Conservation (phyloP, 2,329 filamentous ascomycete species). For the Pyricularia sp. region DNA sequence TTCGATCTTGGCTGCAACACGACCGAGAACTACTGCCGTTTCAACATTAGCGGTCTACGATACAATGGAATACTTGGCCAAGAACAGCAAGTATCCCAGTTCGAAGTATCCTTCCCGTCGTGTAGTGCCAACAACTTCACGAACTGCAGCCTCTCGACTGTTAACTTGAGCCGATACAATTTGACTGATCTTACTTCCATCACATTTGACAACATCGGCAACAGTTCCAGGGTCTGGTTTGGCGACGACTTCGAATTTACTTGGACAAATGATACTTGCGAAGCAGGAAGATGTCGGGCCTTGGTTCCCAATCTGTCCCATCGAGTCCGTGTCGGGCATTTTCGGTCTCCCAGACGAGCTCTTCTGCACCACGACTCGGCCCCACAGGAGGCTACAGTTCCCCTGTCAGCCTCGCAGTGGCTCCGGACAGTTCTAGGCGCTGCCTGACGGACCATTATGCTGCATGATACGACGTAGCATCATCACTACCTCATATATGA, state of each 20-base stretch:
- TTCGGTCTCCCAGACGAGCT: neutral
- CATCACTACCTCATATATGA: neutral
- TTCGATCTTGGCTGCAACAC: slow-evolving; percentile 29
- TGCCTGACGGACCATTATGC: neutral
- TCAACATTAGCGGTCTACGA: slow-evolving; percentile 25
- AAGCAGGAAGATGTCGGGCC: slow-evolving; percentile 26
- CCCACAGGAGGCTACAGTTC: neutral
- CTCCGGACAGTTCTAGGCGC: neutral
- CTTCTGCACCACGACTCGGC: neutral
- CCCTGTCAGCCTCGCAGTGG: neutral
- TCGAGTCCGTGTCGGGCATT: neutral
- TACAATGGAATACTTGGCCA: neutral
- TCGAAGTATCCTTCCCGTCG: neutral
- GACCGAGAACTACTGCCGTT: slow-evolving; percentile 20
- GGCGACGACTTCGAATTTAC: slow-evolving; percentile 32
- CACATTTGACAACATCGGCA: slow-evolving; percentile 27
- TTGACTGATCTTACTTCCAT: slow-evolving; percentile 23
- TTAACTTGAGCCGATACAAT: slow-evolving; percentile 18
- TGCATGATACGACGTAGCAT: neutral
- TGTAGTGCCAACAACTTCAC: neutral
- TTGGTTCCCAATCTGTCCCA: slow-evolving; percentile 16
- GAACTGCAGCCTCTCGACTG: slow-evolving; percentile 20
- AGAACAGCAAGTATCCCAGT: slow-evolving; percentile 13
- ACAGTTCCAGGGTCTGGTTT: slow-evolving; percentile 29
- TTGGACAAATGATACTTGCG: slow-evolving; percentile 32